These are phyloP conservation scores for Tarenaya hassleriana DNA, from an alignment of 345 rosid species.

Conservation along the genomic window DNA sequence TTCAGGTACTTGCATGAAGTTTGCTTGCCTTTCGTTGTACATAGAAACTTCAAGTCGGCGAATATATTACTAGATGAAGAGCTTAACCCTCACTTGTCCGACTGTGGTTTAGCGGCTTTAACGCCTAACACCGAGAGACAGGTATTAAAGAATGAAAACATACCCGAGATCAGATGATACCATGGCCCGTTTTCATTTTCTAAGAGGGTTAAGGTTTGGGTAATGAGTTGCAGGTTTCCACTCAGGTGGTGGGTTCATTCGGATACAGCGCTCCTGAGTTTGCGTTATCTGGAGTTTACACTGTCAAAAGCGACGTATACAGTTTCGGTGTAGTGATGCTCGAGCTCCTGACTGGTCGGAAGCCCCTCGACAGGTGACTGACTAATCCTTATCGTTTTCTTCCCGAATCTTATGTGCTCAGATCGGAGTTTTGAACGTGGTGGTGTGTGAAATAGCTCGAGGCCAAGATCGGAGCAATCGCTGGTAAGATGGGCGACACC, in stretches of 20 bases:
- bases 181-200: constrained; percentile 1
- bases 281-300: constrained; percentile 89
- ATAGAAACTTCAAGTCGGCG: constrained; percentile 95
- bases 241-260: constrained; percentile 93
- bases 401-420: background rate
- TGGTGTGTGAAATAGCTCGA: constrained; percentile 57
- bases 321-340: constrained; percentile 99
- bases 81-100: constrained; percentile 90
- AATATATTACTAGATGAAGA: constrained; percentile 96
- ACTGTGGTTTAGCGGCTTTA: constrained; percentile 92
- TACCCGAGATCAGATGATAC: background rate
- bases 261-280: constrained; percentile 99
- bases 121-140: constrained; percentile 90
- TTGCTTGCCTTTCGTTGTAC: constrained; percentile 93
- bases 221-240: constrained; percentile 58
- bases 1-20: constrained; percentile 97
- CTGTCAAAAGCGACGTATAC: constrained; percentile 95
- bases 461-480: constrained; percentile 88
- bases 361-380: constrained; percentile 89
- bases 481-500: constrained; percentile 99
- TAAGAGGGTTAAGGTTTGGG: constrained; percentile 9
- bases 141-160: constrained; percentile 35
- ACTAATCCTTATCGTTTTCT: background rate
- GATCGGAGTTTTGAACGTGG: too few relatives aligned
- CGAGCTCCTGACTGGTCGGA: constrained; percentile 93